A percentile compares a stretch with the other conserved stretches of the same genome.
These are phyloP conservation scores for Solanum neorickii DNA, from an alignment of 257 asterid species.

Conservation along the genomic window DNA sequence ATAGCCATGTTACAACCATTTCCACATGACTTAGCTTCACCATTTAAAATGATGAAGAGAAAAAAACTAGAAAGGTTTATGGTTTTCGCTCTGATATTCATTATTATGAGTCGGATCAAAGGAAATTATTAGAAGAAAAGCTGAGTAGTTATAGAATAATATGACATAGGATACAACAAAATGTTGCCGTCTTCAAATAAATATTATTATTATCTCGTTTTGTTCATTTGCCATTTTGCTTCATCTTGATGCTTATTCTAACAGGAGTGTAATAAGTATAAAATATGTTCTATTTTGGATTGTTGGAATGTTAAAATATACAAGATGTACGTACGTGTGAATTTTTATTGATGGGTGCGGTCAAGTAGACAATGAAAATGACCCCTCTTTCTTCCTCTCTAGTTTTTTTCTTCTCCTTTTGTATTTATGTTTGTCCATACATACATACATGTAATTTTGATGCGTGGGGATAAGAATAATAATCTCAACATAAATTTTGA, in stretches of 20 bases:
- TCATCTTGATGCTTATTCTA: background rate
- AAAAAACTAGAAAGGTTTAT: background rate
- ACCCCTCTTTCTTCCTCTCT: background rate
- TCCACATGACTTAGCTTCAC: conserved; percentile 39
- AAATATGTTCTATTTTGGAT: background rate
- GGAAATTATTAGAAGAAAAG: background rate
- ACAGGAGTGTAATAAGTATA: background rate
- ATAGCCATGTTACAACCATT: conserved; percentile 54
- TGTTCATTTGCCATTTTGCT: background rate
- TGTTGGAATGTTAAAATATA: background rate
- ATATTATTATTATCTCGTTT: background rate
- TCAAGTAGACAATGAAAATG: background rate
- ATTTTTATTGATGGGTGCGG: background rate
- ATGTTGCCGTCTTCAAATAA: conserved; percentile 18
- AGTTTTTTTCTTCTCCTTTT: background rate
- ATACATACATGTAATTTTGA: background rate
- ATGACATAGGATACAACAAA: conserved; percentile 10
- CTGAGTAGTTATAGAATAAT: conserved; percentile 5
- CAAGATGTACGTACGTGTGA: background rate
- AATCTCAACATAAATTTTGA: too few species aligned
- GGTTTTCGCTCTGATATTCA: conserved; percentile 2
- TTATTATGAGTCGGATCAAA: conserved; percentile 10
- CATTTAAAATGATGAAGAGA: background rate
- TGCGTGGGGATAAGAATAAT: too few species aligned
- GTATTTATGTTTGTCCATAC: background rate